phyloP scores from a whole-genome alignment of 352 stramenopile genomes.

The Phytophthora sansomeana region DNA sequence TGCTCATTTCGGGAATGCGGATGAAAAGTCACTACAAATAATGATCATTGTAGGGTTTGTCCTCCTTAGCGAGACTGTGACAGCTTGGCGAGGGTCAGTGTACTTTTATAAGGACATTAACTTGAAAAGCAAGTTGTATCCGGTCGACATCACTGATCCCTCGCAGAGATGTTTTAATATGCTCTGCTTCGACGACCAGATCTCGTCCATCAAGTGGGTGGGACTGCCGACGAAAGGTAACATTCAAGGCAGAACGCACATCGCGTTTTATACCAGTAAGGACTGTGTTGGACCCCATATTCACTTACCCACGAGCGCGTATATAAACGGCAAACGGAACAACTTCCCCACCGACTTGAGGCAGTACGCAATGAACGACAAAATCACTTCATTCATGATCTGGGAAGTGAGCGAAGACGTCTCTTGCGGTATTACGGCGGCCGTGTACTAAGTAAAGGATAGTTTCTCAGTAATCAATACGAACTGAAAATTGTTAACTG shows the following conservation, averaged over 20 bases:
- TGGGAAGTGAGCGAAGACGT: conserved; percentile 4
- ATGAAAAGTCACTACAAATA: no score
- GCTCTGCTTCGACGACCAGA: conserved; percentile 6
- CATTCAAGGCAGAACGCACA: conserved; percentile 1
- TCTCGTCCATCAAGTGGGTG: conserved; percentile 10
- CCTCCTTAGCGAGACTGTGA: not conserved
- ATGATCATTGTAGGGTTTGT: no score
- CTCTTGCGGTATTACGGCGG: not conserved
- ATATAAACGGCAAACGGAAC: not conserved
- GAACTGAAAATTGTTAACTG: no score
- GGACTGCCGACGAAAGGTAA: not conserved
- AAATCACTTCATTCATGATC: conserved; percentile 6
- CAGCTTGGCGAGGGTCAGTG: conserved; percentile 1
- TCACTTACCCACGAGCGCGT: not conserved
- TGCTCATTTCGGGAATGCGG: no score
- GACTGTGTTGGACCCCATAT: not conserved
- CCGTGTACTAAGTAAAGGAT: not conserved
- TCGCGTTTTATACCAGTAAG: conserved; percentile 1
- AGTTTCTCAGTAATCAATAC: no score
- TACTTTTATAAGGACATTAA: conserved; percentile 1
- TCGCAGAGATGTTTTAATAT: conserved; percentile 14
- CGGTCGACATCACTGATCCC: not conserved
- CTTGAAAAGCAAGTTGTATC: not conserved
- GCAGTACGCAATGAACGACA: conserved; percentile 3
- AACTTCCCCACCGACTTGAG: not conserved